Percentiles rank a stretch among this genome's conserved stretches.
Evolutionary conservation across 805 yeast species (phyloP).

Genomic region (Jamesozyma piceae): DNA sequence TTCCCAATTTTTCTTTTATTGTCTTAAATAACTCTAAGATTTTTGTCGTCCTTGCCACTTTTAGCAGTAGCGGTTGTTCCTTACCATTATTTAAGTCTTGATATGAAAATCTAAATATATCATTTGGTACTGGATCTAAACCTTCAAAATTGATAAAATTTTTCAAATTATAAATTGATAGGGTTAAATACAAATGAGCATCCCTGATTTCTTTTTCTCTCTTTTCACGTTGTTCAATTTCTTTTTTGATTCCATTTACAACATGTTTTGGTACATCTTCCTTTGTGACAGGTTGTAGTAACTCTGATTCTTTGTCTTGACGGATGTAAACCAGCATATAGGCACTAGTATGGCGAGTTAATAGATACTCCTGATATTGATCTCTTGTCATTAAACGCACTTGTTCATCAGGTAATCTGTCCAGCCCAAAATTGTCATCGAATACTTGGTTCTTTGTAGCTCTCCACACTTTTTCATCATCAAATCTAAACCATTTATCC

Average conservation of each 20-base stretch:
- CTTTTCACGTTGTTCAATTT: conserved; percentile 45
- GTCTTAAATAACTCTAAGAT: conserved; percentile 41
- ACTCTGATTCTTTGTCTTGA: conserved; percentile 44
- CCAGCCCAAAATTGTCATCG: conserved; percentile 86
- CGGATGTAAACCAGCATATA: conserved; percentile 93
- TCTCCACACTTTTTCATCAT: conserved; percentile 88
- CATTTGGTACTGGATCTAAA: conserved; percentile 56
- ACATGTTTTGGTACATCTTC: conserved; percentile 61
- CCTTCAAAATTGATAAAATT: conserved; percentile 58
- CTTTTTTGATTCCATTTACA: conserved; percentile 53
- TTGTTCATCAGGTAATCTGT: conserved; percentile 41
- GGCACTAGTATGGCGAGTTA: conserved; percentile 84
- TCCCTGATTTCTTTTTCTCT: conserved; percentile 60
- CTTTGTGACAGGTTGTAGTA: conserved; percentile 50
- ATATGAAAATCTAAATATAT: conserved; percentile 36
- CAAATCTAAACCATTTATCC: conserved; percentile 81
- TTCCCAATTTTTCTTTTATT: conserved; percentile 39
- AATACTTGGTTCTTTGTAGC: conserved; percentile 80
- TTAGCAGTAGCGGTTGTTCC: conserved; percentile 40
- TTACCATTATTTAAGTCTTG: conserved; percentile 39
- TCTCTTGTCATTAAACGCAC: conserved; percentile 44
- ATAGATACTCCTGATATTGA: conserved; percentile 53
- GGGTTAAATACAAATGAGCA: conserved; percentile 50
- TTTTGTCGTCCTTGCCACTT: conserved; percentile 48
- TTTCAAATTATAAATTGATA: conserved; percentile 45